These are phyloP conservation scores for Colletotrichum navitas DNA, from an alignment of 2,329 filamentous ascomycete genomes.

Conservation along the genomic window DNA sequence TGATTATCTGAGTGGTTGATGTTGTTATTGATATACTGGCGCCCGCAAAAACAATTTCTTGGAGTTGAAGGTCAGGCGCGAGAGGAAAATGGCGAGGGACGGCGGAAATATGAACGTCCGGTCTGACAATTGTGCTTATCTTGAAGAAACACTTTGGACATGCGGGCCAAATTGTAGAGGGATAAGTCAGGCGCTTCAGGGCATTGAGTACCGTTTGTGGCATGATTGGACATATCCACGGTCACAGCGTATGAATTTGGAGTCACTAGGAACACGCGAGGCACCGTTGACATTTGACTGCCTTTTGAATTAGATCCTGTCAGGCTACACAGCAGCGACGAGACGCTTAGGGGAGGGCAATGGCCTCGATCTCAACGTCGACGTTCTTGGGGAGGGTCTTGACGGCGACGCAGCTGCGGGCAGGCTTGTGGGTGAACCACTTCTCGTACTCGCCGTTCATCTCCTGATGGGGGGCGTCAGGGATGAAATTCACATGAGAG, in stretches of 20 bases:
- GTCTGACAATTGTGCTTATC: background rate
- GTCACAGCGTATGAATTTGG: background rate
- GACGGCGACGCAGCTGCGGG: slow-evolving; percentile 90
- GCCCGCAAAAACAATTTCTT: no score
- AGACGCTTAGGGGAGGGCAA: slow-evolving; percentile 72
- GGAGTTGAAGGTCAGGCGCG: background rate
- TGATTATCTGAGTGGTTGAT: background rate
- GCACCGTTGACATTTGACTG: slow-evolving; percentile 4
- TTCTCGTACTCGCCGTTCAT: slow-evolving; percentile 91
- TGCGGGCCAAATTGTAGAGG: background rate
- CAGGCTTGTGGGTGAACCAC: slow-evolving; percentile 86
- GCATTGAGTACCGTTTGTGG: background rate
- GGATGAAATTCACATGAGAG: background rate
- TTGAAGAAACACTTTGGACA: background rate
- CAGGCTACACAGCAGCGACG: background rate
- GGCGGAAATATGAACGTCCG: background rate
- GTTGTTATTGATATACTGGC: no score
- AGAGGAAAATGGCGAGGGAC: background rate
- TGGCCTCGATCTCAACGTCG: slow-evolving; percentile 90
- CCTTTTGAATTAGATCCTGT: slow-evolving; percentile 15
- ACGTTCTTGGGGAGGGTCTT: slow-evolving; percentile 89
- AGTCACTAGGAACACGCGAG: background rate
- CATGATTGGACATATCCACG: background rate
- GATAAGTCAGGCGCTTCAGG: no score
- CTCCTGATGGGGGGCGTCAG: slow-evolving; percentile 55